Base-by-base conservation (phyloP, 2,329 filamentous ascomycete species). In the Chalaropsis ovoidea region DNA sequence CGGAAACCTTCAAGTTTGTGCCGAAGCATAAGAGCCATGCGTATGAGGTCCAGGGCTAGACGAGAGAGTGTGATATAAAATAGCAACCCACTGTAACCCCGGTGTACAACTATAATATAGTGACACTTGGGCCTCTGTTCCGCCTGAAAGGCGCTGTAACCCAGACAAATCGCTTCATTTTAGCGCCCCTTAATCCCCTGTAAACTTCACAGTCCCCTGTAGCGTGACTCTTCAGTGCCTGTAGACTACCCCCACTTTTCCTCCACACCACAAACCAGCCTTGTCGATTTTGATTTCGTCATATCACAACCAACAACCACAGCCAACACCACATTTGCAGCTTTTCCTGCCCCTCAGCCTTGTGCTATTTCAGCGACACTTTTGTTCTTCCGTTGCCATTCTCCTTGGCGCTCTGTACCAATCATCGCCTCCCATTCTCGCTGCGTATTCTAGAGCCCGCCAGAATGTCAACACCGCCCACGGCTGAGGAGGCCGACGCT, bases 21-120 rank as follows among this genome's bases (percentile, higher is more conserved):
- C 94, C 94, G 2, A 99, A 99, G 80, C 94, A 99, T 79, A 97
- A 96, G 80, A 94, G 90, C 60, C 95, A 95, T 73, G 84, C 86
- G 64, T 96, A 96, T 61, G 90, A 91, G 75, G 68, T 69, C 1
- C 86, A 90, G 72, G 87, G 87, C 61, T 87, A 75, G 52, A 22
- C 58, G 27, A 31, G 15, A 58, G 47, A 24, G 35, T 10, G 35
- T 10, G 3, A 1, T 39, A 39, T 39, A 39, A 10, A 39, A 1
- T 10, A 10, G 3, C 35, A 10, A 39, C 8, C 35, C 35, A 6
- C 35, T 39, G 35, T 39, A 39, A 39, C 8, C 35, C 35, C 35
- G 35, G 35, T 7, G 35, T 39, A 39, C 35, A 39, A 10, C 35
- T 7, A 39, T 39, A 39, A 10, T 39, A 39, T 39, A 35, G 54